Conservation (phyloP, 1,284 basidiomycete species). For the Taiwanofungus camphoratus region DNA sequence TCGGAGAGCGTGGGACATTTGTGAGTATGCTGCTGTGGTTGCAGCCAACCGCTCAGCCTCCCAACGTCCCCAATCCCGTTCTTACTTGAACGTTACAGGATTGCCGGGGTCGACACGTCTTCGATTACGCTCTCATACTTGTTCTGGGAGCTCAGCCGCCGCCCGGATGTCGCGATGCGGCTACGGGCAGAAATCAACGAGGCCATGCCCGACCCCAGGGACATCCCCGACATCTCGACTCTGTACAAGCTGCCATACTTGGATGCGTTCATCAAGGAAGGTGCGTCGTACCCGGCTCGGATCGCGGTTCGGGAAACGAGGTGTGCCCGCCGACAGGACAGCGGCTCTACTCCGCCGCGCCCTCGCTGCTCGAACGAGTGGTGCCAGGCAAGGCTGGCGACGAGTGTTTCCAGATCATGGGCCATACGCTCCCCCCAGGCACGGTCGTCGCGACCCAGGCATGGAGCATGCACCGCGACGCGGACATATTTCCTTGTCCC, state of each 20-base stretch:
- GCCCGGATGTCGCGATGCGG: conserved; percentile 57
- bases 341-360: conserved; percentile 60
- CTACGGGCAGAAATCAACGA: conserved; percentile 66
- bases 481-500: conserved; percentile 60
- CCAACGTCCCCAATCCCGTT: not conserved
- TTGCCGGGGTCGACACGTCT: conserved; percentile 72
- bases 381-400: conserved; percentile 45
- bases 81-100: conserved; percentile 42
- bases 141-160: conserved; percentile 69
- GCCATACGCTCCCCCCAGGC: conserved; percentile 65
- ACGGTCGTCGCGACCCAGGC: conserved; percentile 67
- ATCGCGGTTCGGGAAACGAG: no score
- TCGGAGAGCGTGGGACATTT: conserved; percentile 74
- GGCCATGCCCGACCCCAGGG: conserved; percentile 53
- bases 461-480: conserved; percentile 71
- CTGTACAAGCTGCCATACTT: conserved; percentile 64
- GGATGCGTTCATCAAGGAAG: conserved; percentile 73
- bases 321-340: no score
- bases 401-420: conserved; percentile 69
- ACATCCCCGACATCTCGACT: conserved; percentile 51
- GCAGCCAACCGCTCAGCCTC: not conserved
- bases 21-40: conserved; percentile 35
- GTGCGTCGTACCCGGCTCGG: conserved; percentile 38
- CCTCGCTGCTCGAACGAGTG: conserved; percentile 70
- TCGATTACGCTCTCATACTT: conserved; percentile 67